Conservation (phyloP, 2,329 filamentous ascomycete genomes). For the Pseudogymnoascus sp. region DNA sequence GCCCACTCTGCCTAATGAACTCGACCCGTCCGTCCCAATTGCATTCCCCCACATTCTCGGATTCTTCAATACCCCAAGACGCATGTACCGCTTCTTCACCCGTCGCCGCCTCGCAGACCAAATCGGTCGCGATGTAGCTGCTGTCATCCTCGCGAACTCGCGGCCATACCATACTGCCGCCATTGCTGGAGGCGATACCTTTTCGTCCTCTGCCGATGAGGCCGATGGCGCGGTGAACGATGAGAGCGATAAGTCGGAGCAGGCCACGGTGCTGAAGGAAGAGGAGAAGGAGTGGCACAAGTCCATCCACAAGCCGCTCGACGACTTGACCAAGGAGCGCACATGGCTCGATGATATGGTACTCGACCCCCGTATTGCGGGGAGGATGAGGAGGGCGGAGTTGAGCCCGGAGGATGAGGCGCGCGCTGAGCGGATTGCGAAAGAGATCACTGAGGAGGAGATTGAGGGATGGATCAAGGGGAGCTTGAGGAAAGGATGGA, state of each 20-base stretch:
- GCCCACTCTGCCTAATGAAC: slow-evolving; percentile 56
- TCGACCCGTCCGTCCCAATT: slow-evolving; percentile 67
- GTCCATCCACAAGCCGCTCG: slow-evolving; percentile 53
- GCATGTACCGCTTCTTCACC: slow-evolving; percentile 82
- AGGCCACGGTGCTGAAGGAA: slow-evolving; percentile 54
- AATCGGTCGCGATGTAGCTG: slow-evolving; percentile 80
- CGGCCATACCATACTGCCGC: slow-evolving; percentile 38
- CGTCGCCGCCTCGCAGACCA: slow-evolving; percentile 77
- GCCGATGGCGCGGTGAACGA: background rate
- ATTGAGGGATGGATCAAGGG: slow-evolving; percentile 64
- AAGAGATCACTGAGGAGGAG: slow-evolving; percentile 54
- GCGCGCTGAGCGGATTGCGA: slow-evolving; percentile 51
- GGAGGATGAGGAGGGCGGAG: slow-evolving; percentile 74
- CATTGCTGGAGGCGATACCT: slow-evolving; percentile 41
- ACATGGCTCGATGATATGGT: slow-evolving; percentile 71
- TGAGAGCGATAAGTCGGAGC: slow-evolving; percentile 43
- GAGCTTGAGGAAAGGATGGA: slow-evolving; percentile 44
- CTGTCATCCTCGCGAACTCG: slow-evolving; percentile 62
- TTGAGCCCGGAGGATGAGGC: slow-evolving; percentile 63
- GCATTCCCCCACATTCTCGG: slow-evolving; percentile 85
- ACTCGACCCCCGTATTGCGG: slow-evolving; percentile 66
- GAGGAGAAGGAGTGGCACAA: slow-evolving; percentile 85
- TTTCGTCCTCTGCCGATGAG: slow-evolving; percentile 12
- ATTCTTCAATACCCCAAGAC: slow-evolving; percentile 80
- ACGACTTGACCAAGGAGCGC: slow-evolving; percentile 53